Base-by-base conservation (phyloP, 1,139 yeast genomes). In the Waltiozyma sp. region DNA sequence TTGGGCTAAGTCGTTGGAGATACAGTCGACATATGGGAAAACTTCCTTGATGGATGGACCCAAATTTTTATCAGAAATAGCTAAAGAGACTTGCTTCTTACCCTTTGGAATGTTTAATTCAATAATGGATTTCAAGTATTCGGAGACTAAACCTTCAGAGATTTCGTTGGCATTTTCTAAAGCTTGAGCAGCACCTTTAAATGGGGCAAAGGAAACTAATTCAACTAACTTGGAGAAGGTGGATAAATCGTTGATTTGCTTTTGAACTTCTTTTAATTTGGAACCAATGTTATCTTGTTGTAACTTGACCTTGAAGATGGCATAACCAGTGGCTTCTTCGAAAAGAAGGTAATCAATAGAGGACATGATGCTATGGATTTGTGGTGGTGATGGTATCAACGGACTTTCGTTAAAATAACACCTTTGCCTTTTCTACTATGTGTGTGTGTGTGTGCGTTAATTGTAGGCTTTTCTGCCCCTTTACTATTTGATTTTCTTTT, bases 281-380 rank as follows among this genome's bases (percentile, higher is more conserved):
- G 95, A 76, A 43, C 96, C 95, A 54, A 91, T 78, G 62, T 86
- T 91, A 69, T 93, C 98, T 60, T 91, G 96, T 69, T 88, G 95
- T 55, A 87, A 73, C 57, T 81, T 77, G 49, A 91, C 97, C 68
- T 91, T 86, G 79, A 89, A 91, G 60, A 91, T 75, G 55, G 95
- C 97, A 66, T 91, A 91, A 54, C 99, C 99, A 45, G 98, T 88
- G 49, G 98, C 96, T 73, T 91, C 97, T 74, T 91, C 99, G 65
- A 84, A 91, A 62, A 91, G 83, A 66, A 91, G 80, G 70, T 80
- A 91, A 68, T 91, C 96, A 66, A 88, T 76, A 59, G 80, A 79
- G 77, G 59, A 54, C 59, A 56, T 55, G 28, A 10, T 42, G 28
- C 28, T 26, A 26, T 26, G 28, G 28, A 26, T 31, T n/a, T n/a